Conservation (phyloP, 208 protist genomes). For the Leptomonas seymouri region DNA sequence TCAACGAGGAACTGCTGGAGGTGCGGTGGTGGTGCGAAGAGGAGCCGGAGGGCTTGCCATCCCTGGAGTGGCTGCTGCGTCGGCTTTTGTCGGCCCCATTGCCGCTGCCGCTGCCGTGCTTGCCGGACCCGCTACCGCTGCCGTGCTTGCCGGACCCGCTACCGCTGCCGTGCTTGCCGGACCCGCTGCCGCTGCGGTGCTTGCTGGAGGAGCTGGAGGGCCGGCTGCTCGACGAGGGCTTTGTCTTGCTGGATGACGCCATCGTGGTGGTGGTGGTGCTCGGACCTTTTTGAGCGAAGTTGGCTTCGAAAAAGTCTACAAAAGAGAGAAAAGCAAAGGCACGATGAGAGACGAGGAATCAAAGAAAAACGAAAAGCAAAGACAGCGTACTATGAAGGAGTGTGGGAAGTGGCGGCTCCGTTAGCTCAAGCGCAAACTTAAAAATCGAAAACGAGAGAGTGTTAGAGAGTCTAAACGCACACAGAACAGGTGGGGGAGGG, state of each 20-base stretch:
- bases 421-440: not conserved
- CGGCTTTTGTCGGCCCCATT: no score
- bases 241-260: conserved; percentile 17
- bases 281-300: not conserved
- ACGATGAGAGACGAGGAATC: not conserved
- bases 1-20: conserved; percentile 14
- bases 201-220: conserved; percentile 21
- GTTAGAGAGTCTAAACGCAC: no score
- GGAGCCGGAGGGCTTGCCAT: conserved; percentile 13
- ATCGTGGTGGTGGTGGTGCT: not conserved
- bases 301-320: no score
- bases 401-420: not conserved
- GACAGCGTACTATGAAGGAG: conserved; percentile 11
- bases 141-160: conserved; percentile 11
- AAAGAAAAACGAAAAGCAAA: not conserved
- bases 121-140: conserved; percentile 11
- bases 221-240: conserved; percentile 13
- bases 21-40: conserved; percentile 24
- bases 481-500: no score
- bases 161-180: conserved; percentile 13
- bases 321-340: not conserved
- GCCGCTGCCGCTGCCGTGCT: conserved; percentile 8
- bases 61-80: not conserved
- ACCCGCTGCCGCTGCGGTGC: conserved; percentile 1
- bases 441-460: not conserved